Evolutionary conservation across 2,329 filamentous ascomycete genomes (phyloP).

Genomic region (Cladophialophora psammophila): DNA sequence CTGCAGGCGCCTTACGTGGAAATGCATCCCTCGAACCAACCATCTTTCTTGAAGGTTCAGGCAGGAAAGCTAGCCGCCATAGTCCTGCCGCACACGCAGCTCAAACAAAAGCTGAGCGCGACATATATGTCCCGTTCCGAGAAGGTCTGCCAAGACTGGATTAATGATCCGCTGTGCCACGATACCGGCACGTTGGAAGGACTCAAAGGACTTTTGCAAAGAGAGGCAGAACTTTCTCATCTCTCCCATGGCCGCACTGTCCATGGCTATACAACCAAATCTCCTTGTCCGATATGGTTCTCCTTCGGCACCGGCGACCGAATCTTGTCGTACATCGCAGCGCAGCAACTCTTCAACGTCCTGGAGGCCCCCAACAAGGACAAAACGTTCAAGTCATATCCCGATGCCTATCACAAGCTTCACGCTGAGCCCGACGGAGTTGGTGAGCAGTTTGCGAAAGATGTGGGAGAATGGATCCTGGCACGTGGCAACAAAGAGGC

Average conservation of each 20-base stretch:
- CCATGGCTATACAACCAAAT: constrained; percentile 29
- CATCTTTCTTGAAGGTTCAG: constrained; percentile 68
- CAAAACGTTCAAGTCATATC: constrained; percentile 74
- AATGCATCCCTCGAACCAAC: constrained; percentile 70
- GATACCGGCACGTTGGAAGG: constrained; percentile 87
- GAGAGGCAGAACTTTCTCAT: constrained; percentile 67
- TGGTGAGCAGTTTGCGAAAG: constrained; percentile 55
- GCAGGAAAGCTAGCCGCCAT: constrained; percentile 72
- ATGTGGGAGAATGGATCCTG: constrained; percentile 73
- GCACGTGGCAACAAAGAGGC: constrained; percentile 23
- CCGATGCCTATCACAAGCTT: constrained; percentile 77
- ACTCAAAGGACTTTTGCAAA: constrained; percentile 77
- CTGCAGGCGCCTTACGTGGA: constrained; percentile 81
- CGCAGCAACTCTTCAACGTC: constrained; percentile 68
- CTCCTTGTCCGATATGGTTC: constrained; percentile 71
- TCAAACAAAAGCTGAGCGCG: constrained; percentile 70
- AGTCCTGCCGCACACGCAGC: constrained; percentile 71
- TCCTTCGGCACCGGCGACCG: constrained; percentile 79
- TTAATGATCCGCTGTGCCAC: constrained; percentile 75
- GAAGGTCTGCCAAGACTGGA: constrained; percentile 66
- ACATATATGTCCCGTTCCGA: constrained; percentile 72
- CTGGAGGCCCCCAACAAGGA: constrained; percentile 52
- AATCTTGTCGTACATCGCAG: constrained; percentile 70
- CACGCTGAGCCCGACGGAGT: constrained; percentile 45
- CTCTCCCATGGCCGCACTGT: constrained; percentile 50